phyloP scores from a whole-genome alignment of 768 basidiomycete genomes.

The Suillus ampliporus region DNA sequence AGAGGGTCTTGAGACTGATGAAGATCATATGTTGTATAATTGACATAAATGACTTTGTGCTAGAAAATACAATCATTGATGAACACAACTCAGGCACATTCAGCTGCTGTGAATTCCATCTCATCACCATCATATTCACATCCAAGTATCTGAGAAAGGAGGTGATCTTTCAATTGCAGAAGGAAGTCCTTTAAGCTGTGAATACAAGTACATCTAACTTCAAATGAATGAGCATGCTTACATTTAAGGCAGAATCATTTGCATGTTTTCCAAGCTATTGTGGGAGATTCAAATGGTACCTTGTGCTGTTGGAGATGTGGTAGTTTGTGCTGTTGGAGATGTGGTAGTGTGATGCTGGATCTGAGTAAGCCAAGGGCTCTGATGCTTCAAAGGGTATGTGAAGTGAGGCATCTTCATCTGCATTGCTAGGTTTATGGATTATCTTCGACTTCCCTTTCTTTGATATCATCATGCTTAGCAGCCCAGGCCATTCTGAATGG shows the following conservation, averaged over 20 bases:
- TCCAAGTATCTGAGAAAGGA: constrained; percentile 17
- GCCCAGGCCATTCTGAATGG: constrained; percentile 7
- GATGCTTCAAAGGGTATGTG: constrained; percentile 6
- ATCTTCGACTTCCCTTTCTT: constrained; percentile 8
- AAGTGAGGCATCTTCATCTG: too few species aligned
- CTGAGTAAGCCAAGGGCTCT: constrained; percentile 15
- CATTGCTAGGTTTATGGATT: too few species aligned
- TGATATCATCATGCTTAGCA: not conserved
- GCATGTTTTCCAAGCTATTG: constrained; percentile 11
- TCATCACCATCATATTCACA: constrained; percentile 35
- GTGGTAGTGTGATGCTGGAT: constrained; percentile 22
- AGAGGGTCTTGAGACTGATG: constrained; percentile 42
- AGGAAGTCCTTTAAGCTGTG: constrained; percentile 32
- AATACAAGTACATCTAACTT: not conserved
- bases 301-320: constrained; percentile 22
- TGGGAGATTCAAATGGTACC: constrained; percentile 12
- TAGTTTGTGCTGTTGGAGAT: constrained; percentile 24
- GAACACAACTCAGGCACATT: constrained; percentile 29
- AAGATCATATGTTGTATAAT: constrained; percentile 39
- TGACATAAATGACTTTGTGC: constrained; percentile 31
- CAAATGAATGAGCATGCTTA: constrained; percentile 24
- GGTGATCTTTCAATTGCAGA: constrained; percentile 24
- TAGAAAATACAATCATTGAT: constrained; percentile 29
- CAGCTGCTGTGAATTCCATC: constrained; percentile 14
- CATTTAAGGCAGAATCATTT: constrained; percentile 19